Percentiles rank a stretch among this genome's conserved stretches.
phyloP scores from a whole-genome alignment of 495 filamentous ascomycete genomes.

The Penicillium ochrochloron region DNA sequence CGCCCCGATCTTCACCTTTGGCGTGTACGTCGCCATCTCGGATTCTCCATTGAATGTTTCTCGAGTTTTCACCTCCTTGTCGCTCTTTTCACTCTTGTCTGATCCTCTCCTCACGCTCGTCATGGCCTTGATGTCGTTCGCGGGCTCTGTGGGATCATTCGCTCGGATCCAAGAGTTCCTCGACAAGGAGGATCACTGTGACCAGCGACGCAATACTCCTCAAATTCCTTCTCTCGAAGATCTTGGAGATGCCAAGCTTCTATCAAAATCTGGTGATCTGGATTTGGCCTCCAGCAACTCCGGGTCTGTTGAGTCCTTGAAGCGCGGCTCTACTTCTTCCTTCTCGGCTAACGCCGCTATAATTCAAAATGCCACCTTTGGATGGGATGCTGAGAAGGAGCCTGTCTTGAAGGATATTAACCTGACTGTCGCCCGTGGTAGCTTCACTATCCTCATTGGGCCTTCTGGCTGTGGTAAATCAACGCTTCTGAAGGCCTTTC shows the following conservation, averaged over 20 bases:
- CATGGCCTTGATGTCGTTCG: conserved; percentile 56
- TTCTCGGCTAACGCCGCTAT: conserved; percentile 35
- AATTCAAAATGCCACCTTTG: conserved; percentile 54
- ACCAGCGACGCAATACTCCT: conserved; percentile 33
- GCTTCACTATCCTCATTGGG: conserved; percentile 59
- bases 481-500: conserved; percentile 59
- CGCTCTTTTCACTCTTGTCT: conserved; percentile 63
- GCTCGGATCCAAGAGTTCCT: conserved; percentile 63
- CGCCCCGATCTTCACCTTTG: conserved; percentile 57
- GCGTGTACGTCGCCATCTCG: conserved; percentile 54
- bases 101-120: conserved; percentile 61
- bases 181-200: conserved; percentile 44
- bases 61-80: conserved; percentile 61
- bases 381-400: conserved; percentile 53
- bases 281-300: conserved; percentile 31
- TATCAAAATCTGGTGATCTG: conserved; percentile 26
- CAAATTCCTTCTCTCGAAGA: conserved; percentile 27
- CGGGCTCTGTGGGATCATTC: conserved; percentile 61
- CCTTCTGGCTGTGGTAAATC: conserved; percentile 66
- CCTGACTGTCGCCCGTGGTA: conserved; percentile 43
- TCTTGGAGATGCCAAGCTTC: conserved; percentile 30
- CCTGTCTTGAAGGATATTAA: conserved; percentile 48
- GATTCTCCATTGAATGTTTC: conserved; percentile 54
- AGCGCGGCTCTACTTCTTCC: conserved; percentile 25
- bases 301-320: conserved; percentile 32